phyloP scores from a whole-genome alignment of 2,329 filamentous ascomycete species.

The Plenodomus lindquistii region DNA sequence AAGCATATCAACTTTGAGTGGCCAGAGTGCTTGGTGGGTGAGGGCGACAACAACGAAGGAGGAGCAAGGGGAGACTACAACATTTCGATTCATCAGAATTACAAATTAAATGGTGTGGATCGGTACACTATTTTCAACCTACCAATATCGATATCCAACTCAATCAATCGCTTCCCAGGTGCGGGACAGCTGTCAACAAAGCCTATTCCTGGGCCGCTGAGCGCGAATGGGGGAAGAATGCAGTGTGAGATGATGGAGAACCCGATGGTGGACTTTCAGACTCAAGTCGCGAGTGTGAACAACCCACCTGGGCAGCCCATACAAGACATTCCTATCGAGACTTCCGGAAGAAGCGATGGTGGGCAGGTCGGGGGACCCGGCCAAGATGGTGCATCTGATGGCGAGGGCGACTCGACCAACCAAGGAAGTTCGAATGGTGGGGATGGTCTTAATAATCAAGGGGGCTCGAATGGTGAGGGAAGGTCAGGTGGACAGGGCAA shows the following conservation, averaged over 20 bases:
- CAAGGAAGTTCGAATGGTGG: conserved; percentile 1
- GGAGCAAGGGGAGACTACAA: conserved; percentile 68
- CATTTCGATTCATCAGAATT: conserved; percentile 73
- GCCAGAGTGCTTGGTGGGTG: conserved; percentile 69
- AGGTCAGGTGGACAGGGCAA: neutral
- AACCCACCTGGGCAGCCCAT: conserved; percentile 39
- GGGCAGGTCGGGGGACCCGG: conserved; percentile 35
- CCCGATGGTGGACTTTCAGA: conserved; percentile 25
- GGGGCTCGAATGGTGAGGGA: neutral
- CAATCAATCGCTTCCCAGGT: conserved; percentile 51
- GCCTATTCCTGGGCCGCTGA: conserved; percentile 39
- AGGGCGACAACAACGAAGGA: conserved; percentile 51
- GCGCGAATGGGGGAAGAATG: conserved; percentile 39
- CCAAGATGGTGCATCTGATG: conserved; percentile 9
- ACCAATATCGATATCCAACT: conserved; percentile 70
- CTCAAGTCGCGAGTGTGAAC: conserved; percentile 35
- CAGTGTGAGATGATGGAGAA: conserved; percentile 35
- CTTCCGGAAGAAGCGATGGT: conserved; percentile 25
- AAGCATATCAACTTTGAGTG: conserved; percentile 75
- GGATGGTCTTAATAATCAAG: neutral
- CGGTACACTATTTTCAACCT: conserved; percentile 73
- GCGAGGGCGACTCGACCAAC: conserved; percentile 4
- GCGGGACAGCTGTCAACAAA: conserved; percentile 37
- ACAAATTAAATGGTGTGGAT: conserved; percentile 65
- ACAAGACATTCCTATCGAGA: conserved; percentile 32